Percentiles rank a stretch among this genome's conserved stretches.
Evolutionary conservation across 2,329 filamentous ascomycete genomes (phyloP).

Genomic region (Hypoxylon sp.): DNA sequence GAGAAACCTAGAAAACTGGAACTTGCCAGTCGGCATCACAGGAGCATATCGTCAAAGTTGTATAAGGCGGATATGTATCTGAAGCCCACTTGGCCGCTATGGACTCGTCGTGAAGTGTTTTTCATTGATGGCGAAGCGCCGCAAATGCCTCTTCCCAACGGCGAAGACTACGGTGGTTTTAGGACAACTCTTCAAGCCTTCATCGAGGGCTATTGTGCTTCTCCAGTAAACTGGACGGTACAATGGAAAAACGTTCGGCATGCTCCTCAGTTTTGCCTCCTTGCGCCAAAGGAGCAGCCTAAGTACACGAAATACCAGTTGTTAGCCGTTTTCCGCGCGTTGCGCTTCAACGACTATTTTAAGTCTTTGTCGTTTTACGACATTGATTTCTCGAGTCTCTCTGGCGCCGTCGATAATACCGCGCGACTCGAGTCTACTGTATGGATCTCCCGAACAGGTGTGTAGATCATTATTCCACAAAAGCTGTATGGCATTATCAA

Average conservation of each 20-base stretch:
- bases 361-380: constrained; percentile 67
- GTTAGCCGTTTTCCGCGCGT: constrained; percentile 67
- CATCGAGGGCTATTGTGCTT: constrained; percentile 64
- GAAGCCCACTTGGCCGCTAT: constrained; percentile 70
- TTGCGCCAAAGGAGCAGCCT: constrained; percentile 56
- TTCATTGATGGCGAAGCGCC: constrained; percentile 65
- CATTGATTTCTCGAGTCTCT: constrained; percentile 62
- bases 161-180: constrained; percentile 67
- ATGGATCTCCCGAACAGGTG: constrained; percentile 66
- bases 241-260: constrained; percentile 59
- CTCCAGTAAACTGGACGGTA: constrained; percentile 65
- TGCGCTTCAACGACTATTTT: constrained; percentile 71
- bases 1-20: constrained; percentile 61
- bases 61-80: constrained; percentile 67
- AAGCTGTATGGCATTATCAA: constrained; percentile 2
- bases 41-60: constrained; percentile 66
- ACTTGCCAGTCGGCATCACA: constrained; percentile 66
- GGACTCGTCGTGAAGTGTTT: constrained; percentile 66
- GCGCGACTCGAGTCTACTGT: constrained; percentile 61
- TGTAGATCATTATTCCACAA: constrained; percentile 30
- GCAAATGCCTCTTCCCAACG: constrained; percentile 65
- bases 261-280: constrained; percentile 66
- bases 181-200: constrained; percentile 68
- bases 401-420: constrained; percentile 58
- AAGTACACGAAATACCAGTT: constrained; percentile 65